Evolutionary conservation across 129 eudicot species (phyloP).

Genomic region (Lactuca saligna): DNA sequence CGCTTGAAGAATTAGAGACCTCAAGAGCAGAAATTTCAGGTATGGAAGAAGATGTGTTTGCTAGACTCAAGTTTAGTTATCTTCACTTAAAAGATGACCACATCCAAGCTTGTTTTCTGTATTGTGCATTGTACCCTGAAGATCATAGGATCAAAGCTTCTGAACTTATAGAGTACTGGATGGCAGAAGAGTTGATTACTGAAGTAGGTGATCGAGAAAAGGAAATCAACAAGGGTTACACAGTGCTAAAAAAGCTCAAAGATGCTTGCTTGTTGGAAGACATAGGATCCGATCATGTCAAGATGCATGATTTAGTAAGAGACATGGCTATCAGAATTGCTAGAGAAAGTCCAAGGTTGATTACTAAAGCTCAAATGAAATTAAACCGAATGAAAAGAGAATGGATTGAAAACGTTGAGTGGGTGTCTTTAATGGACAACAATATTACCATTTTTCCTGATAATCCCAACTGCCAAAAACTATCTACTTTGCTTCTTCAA

Average conservation of each 20-base stretch:
- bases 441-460: slow-evolving; percentile 24
- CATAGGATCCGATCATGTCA: slow-evolving; percentile 27
- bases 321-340: slow-evolving; percentile 44
- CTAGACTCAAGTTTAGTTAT: slow-evolving; percentile 39
- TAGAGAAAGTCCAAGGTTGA: slow-evolving; percentile 32
- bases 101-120: slow-evolving; percentile 37
- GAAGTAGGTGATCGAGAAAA: slow-evolving; percentile 34
- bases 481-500: slow-evolving; percentile 43
- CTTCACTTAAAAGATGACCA: slow-evolving; percentile 31
- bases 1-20: slow-evolving; percentile 34
- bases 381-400: slow-evolving; percentile 25
- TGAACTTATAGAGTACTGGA: slow-evolving; percentile 51
- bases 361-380: slow-evolving; percentile 31
- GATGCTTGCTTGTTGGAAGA: slow-evolving; percentile 45
- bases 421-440: slow-evolving; percentile 41
- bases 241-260: slow-evolving; percentile 37
- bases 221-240: slow-evolving; percentile 38
- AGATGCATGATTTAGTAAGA: slow-evolving; percentile 44
- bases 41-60: slow-evolving; percentile 43
- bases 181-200: slow-evolving; percentile 42
- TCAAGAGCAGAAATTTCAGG: slow-evolving; percentile 36
- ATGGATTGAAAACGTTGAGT: slow-evolving; percentile 33
- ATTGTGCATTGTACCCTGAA: slow-evolving; percentile 48
- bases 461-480: slow-evolving; percentile 34
- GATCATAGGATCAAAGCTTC: slow-evolving; percentile 29